Evolutionary conservation across 2,329 filamentous ascomycete genomes (phyloP).

Genomic region (Fusarium sterilihyphosum): DNA sequence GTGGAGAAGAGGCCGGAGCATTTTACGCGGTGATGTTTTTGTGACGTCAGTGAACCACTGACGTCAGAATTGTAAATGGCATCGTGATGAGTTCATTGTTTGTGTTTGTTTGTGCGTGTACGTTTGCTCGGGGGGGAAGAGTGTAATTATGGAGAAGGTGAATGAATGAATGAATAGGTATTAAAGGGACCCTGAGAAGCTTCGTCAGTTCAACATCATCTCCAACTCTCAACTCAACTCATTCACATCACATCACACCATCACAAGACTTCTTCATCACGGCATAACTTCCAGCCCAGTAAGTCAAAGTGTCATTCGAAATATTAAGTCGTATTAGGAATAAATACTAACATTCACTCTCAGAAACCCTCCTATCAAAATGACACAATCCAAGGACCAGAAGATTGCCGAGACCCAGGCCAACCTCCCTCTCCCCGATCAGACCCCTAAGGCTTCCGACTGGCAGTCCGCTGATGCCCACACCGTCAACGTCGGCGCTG

Average conservation of each 20-base stretch:
- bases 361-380: constrained; percentile 35
- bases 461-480: constrained; percentile 77
- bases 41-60: constrained; percentile 40
- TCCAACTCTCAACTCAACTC: not conserved
- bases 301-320: not conserved
- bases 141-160: not conserved
- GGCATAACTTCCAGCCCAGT: constrained; percentile 12
- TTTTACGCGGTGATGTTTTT: constrained; percentile 19
- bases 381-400: constrained; percentile 66
- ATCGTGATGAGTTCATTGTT: constrained; percentile 18
- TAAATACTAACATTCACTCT: not conserved
- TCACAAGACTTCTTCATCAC: not conserved
- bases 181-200: constrained; percentile 20
- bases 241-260: not conserved
- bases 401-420: constrained; percentile 74
- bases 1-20: constrained; percentile 33
- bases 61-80: constrained; percentile 34
- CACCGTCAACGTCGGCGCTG: constrained; percentile 76
- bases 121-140: not conserved
- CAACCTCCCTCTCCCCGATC: constrained; percentile 82
- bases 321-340: not conserved
- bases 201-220: not conserved
- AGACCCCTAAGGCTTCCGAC: constrained; percentile 80
- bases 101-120: not conserved
- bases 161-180: not conserved